Percentiles rank a stretch among this genome's conserved stretches.
Conservation (phyloP, 1,139 yeast genomes). For the Kurtzmaniella quercitrusa region DNA sequence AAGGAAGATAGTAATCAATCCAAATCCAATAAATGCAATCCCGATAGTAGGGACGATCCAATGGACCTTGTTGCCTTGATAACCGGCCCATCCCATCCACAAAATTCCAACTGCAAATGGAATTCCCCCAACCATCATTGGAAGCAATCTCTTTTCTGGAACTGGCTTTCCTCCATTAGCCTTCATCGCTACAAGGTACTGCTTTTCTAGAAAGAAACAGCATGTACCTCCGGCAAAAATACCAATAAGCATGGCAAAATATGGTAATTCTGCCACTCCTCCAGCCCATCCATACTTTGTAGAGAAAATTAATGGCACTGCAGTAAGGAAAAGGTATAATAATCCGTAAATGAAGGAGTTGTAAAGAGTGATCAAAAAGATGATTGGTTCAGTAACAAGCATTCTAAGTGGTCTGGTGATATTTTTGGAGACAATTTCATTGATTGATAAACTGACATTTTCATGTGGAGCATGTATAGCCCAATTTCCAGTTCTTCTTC, state of each 20-base stretch:
- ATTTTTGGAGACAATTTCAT: slow-evolving; percentile 62
- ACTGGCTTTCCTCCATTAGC: slow-evolving; percentile 51
- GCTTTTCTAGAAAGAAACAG: slow-evolving; percentile 17
- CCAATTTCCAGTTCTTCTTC: slow-evolving; percentile 55
- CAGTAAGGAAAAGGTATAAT: slow-evolving; percentile 65
- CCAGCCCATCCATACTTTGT: slow-evolving; percentile 47
- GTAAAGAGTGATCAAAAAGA: slow-evolving; percentile 65
- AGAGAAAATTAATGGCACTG: slow-evolving; percentile 65
- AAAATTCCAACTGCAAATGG: slow-evolving; percentile 67
- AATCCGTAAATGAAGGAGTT: slow-evolving; percentile 84
- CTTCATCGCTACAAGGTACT: slow-evolving; percentile 26
- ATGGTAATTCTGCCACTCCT: slow-evolving; percentile 56
- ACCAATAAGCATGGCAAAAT: slow-evolving; percentile 54
- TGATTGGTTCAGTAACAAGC: slow-evolving; percentile 67
- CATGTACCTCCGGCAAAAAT: slow-evolving; percentile 48
- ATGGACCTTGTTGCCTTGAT: slow-evolving; percentile 55
- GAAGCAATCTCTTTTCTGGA: slow-evolving; percentile 70
- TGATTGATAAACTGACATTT: slow-evolving; percentile 52
- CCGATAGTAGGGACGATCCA: slow-evolving; percentile 76
- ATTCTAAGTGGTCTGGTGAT: slow-evolving; percentile 61
- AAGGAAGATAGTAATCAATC: slow-evolving; percentile 65
- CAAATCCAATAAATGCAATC: slow-evolving; percentile 65
- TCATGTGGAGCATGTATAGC: slow-evolving; percentile 79
- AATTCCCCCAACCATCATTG: slow-evolving; percentile 61
- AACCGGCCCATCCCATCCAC: slow-evolving; percentile 81